Base-by-base conservation (phyloP, 805 yeast species). In the Candida dendrica region DNA sequence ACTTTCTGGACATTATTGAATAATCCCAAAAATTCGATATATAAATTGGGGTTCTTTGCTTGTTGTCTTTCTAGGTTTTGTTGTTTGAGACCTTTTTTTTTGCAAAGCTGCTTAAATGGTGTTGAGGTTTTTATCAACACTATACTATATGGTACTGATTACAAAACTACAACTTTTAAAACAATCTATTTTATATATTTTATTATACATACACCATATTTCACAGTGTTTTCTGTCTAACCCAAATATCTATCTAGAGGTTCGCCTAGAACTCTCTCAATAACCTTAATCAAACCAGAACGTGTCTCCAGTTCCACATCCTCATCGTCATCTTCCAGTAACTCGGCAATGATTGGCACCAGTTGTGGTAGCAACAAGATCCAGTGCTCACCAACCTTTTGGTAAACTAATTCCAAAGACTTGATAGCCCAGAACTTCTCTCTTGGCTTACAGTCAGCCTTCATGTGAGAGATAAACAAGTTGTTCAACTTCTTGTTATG, bases 381-480 rank as follows among this genome's bases (percentile, higher is more conserved):
- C 98, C 98, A 93, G 60, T 81, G 87, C 55, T 93, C 98, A 42
- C 98, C 97, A 53, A 89, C 83, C 68, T 85, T 85, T 50, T 85
- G 84, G 72, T 89, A 93, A 27, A 93, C 78, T 20, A 79, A 71
- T 62, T 86, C 87, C 60, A 93, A 73, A 2, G 86, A 70, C 59
- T 82, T 79, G 41, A 87, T 75, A 20, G 97, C 79, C 91, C 95
- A 84, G 50, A 77, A 65, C 58, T 84, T 84, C 55, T 81, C 88
- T 40, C 68, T 67, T 7, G 80, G 58, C 36, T 63, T 58, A 48
- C 80, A 71, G 3, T 72, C 69, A 38, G 81, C 75, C 67, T 81
- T 81, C 73, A 93, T 78, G 54, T 81, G 86, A 17, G 74, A 65
- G 36, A 82, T 66, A 41, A 85, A 67, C 37, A 73, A 60, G 36